Conservation (phyloP, 768 basidiomycete species). For the Multifurca ochricompacta region DNA sequence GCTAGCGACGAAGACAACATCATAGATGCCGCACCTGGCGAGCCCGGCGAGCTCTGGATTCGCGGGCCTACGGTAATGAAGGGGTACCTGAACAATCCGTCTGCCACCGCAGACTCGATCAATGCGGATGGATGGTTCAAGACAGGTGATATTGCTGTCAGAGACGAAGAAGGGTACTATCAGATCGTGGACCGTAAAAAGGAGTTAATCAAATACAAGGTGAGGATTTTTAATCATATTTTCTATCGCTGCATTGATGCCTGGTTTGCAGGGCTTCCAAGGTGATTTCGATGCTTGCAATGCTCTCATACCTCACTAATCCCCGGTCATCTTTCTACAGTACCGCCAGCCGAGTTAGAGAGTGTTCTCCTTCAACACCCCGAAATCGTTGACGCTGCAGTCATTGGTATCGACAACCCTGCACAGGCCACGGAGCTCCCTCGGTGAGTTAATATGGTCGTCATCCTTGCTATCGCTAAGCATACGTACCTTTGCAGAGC, state of each 20-base stretch:
- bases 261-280: slow-evolving; percentile 57
- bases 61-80: slow-evolving; percentile 78
- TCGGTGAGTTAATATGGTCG: slow-evolving; percentile 33
- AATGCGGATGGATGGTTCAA: slow-evolving; percentile 77
- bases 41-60: slow-evolving; percentile 77
- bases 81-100: slow-evolving; percentile 69
- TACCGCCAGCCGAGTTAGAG: slow-evolving; percentile 84
- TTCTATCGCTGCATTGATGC: neutral
- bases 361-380: slow-evolving; percentile 66
- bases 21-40: slow-evolving; percentile 41
- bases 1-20: slow-evolving; percentile 51
- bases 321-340: slow-evolving; percentile 30
- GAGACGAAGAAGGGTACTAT: slow-evolving; percentile 65
- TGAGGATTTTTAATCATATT: neutral
- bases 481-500: slow-evolving; percentile 34
- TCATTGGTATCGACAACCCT: slow-evolving; percentile 64
- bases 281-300: slow-evolving; percentile 32
- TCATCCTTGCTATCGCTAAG: neutral
- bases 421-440: slow-evolving; percentile 78
- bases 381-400: slow-evolving; percentile 69
- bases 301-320: neutral
- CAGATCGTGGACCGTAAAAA: slow-evolving; percentile 69
- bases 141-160: slow-evolving; percentile 73
- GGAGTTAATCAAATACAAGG: slow-evolving; percentile 74
- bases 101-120: slow-evolving; percentile 62